Conservation (phyloP, 495 filamentous ascomycete species). For the Aspergillus carlsbadensis region DNA sequence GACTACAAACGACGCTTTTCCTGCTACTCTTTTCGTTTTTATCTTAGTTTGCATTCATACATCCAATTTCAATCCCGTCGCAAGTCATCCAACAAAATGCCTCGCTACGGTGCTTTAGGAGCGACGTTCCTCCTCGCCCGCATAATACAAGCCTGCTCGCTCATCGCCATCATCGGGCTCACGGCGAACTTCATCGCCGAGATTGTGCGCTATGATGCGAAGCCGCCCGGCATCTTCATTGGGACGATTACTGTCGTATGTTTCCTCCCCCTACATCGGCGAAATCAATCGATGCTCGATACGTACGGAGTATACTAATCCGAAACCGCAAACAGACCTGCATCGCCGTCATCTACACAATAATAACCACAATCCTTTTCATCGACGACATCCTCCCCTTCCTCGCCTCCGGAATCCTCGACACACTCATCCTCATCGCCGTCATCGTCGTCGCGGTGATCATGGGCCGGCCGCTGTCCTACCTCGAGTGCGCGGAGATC, state of each 20-base stretch:
- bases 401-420: slow-evolving; percentile 61
- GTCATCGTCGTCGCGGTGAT: slow-evolving; percentile 68
- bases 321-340: slow-evolving; percentile 54
- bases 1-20: slow-evolving; percentile 2
- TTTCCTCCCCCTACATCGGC: no score
- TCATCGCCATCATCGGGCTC: slow-evolving; percentile 80
- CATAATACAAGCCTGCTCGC: slow-evolving; percentile 64
- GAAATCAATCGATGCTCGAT: no score
- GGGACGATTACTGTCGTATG: slow-evolving; percentile 78
- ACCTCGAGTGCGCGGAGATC: slow-evolving; percentile 67
- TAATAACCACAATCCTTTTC: slow-evolving; percentile 75
- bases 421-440: slow-evolving; percentile 67
- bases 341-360: slow-evolving; percentile 73
- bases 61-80: neutral
- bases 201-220: slow-evolving; percentile 62
- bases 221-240: slow-evolving; percentile 69
- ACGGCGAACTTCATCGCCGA: slow-evolving; percentile 79
- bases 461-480: slow-evolving; percentile 78
- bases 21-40: neutral
- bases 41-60: neutral
- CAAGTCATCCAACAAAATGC: slow-evolving; percentile 22
- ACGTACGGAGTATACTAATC: no score
- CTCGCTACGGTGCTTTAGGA: slow-evolving; percentile 68
- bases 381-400: slow-evolving; percentile 72
- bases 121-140: slow-evolving; percentile 74